Percentiles rank a stretch among this genome's conserved stretches.
These are phyloP conservation scores for Diaporthe citriasiana DNA, from an alignment of 2,329 filamentous ascomycete genomes.

Conservation along the genomic window DNA sequence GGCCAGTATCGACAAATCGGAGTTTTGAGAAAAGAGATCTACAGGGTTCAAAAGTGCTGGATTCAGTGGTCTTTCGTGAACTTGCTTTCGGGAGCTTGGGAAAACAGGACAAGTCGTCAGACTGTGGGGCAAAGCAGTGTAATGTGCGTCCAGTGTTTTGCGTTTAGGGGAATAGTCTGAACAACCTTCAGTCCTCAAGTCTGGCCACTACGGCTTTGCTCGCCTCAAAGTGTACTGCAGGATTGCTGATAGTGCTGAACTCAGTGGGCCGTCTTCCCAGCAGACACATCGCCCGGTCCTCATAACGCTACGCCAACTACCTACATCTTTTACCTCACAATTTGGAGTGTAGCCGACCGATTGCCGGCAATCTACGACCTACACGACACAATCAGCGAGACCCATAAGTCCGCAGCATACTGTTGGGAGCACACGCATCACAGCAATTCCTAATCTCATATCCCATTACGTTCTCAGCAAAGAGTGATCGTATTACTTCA, in stretches of 20 bases:
- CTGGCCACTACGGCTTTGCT: neutral
- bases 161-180: slow-evolving; percentile 1
- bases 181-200: neutral
- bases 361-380: slow-evolving; percentile 23
- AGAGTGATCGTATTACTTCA: neutral
- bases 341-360: slow-evolving; percentile 16
- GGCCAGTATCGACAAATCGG: slow-evolving; percentile 23
- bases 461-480: neutral
- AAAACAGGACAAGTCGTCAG: neutral
- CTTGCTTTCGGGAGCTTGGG: neutral
- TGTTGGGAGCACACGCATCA: neutral
- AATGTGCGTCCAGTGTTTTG: slow-evolving; percentile 23
- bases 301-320: slow-evolving; percentile 5
- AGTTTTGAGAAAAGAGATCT: neutral
- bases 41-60: neutral
- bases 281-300: slow-evolving; percentile 11
- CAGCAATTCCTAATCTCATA: too few relatives aligned
- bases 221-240: neutral
- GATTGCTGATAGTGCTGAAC: neutral
- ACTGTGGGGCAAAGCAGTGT: slow-evolving; percentile 9
- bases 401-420: neutral
- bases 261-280: slow-evolving; percentile 29
- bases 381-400: neutral
- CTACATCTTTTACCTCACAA: neutral
- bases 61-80: slow-evolving; percentile 20